Base-by-base conservation (phyloP, 164 flowering plant species). In the Magnolia sinica region DNA sequence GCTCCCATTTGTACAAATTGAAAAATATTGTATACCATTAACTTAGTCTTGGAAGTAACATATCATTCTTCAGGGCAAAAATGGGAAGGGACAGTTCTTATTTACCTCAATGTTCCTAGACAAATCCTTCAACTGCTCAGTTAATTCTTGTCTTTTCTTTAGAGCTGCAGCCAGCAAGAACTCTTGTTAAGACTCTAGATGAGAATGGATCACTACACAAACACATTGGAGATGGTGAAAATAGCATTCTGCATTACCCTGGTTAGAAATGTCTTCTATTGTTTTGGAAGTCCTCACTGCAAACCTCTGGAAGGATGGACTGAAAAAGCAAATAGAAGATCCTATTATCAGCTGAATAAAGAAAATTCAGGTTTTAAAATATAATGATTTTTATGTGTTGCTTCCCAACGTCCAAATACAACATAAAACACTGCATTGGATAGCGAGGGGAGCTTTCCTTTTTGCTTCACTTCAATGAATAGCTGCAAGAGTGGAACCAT, bases 241-340 rank as follows among this genome's bases (percentile, higher is more conserved):
- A 27, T 37, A 31, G 9, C 2, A 2, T 1, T 7, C 8, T 16
- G 0, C 73, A 72, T 37, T 82, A 94, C 97, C 94, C 45, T 78
- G 64, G 5, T 2, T 76, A 22, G 91, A 82, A 1, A 87, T 9
- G 31, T 90, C 88, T 70, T 92, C 91, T 1, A 91, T 77, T 77
- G 69, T 86, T 85, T 77, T 88, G 31, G 94, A 88, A 69, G 97
- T 94, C 81, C 92, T 92, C 78, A 94, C 98, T 22, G 98, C 98
- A 89, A 94, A 94, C 74, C 97, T 89, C 81, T 92, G 98, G 78
- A 94, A 94, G 4, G 89, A 68, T 49, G 83, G 93, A 74, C 97
- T 94, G 88, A 9, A 63, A 75, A 75, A 58, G 50, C 5, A 9
- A 6, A 16, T 13, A 50, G 23, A 20, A 31, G 18, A 55, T 10